Percentiles rank a stretch among this genome's conserved stretches.
These are phyloP conservation scores for Fibroporia radiculosa DNA, from an alignment of 768 basidiomycete genomes.

Conservation along the genomic window DNA sequence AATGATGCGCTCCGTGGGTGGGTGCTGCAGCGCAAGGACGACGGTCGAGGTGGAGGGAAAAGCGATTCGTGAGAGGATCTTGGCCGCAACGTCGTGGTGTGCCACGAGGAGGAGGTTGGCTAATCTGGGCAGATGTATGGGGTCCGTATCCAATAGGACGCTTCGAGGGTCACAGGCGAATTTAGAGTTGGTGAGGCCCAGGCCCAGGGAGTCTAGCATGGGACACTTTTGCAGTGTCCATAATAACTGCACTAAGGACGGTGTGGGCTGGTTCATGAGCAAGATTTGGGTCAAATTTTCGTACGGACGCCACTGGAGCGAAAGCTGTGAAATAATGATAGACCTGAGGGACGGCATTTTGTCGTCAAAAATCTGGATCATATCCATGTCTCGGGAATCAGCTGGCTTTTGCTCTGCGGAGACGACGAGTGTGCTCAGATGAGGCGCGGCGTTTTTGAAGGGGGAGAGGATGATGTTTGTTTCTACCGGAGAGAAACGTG, in stretches of 20 bases:
- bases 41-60: neutral
- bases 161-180: neutral
- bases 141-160: neutral
- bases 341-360: neutral
- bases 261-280: neutral
- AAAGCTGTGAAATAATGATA: neutral
- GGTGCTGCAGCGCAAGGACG: neutral
- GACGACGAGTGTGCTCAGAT: neutral
- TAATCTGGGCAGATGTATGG: neutral
- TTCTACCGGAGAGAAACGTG: neutral
- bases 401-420: neutral
- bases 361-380: neutral
- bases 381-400: neutral
- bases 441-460: neutral
- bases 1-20: neutral
- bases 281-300: neutral
- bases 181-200: neutral
- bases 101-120: neutral
- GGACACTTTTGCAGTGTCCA: neutral
- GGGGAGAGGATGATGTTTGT: neutral
- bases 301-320: neutral
- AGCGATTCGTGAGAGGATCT: neutral
- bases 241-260: neutral
- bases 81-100: neutral
- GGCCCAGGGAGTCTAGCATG: neutral